Percentiles rank a stretch among this genome's conserved stretches.
Conservation (phyloP, 257 asterid genomes). For the Vinca minor region DNA sequence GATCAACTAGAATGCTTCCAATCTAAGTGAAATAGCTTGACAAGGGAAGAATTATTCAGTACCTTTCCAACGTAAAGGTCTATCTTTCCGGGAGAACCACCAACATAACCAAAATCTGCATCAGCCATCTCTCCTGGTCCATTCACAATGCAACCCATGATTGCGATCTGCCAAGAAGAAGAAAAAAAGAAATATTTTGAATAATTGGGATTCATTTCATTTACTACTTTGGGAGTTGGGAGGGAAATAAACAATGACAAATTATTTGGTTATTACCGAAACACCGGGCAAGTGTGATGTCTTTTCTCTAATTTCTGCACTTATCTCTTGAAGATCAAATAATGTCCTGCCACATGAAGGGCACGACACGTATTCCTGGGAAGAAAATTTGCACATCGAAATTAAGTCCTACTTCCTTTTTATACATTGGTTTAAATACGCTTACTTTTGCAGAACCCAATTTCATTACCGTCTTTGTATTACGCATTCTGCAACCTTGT, state of each 20-base stretch:
- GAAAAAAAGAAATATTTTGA: slow-evolving; percentile 2
- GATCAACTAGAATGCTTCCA: neutral
- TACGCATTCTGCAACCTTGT: slow-evolving; percentile 99
- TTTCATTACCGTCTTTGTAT: slow-evolving; percentile 84
- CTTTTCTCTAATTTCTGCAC: slow-evolving; percentile 89
- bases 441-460: neutral
- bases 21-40: neutral
- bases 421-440: slow-evolving; percentile 1
- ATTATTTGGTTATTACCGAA: slow-evolving; percentile 49
- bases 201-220: neutral
- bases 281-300: slow-evolving; percentile 98
- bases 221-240: neutral
- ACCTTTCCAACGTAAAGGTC: slow-evolving; percentile 99
- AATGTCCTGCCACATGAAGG: slow-evolving; percentile 99
- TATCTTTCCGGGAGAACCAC: slow-evolving; percentile 98
- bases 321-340: slow-evolving; percentile 95
- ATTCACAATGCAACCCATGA: slow-evolving; percentile 98
- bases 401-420: neutral
- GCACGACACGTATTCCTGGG: slow-evolving; percentile 96
- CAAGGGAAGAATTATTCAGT: slow-evolving; percentile 5
- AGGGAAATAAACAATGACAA: slow-evolving; percentile 1
- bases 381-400: slow-evolving; percentile 6
- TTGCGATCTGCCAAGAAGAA: slow-evolving; percentile 69
- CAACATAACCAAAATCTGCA: slow-evolving; percentile 98
- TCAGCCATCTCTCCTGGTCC: slow-evolving; percentile 99